Evolutionary conservation across 164 flowering plant genomes (phyloP), one percentile per base, ranked within the genome.

Genomic region (Umbilicus rupestris): DNA sequence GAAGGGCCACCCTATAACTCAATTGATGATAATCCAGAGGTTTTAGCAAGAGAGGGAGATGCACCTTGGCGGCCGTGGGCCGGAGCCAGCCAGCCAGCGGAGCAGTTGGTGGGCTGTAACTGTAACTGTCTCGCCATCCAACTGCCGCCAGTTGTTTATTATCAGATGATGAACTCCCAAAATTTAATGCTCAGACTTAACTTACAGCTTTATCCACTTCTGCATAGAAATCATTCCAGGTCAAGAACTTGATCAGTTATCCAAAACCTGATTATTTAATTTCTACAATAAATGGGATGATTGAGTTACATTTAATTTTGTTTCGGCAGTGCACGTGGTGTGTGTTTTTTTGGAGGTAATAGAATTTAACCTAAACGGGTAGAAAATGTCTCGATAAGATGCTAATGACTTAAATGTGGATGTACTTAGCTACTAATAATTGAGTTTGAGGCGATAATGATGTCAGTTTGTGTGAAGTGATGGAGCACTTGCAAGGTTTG

Each of bases 11-110:
- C 22, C 3, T n/a, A 20, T 8, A 11, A 11, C 19, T 11, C 19
- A 3, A 55, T 55, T 55, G 33, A 55, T 55, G 60, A 28, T 33
- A 55, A 12, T 26, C 60, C 33, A 14, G 35, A 3, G 19, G 33
- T 28, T 33, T 33, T 55, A 26, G 15, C 33, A 5, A 8, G 31
- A 28, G 33, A 55, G 60, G 58, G 60, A 55, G 60, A 28, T 28
- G 60, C 33, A 26, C 60, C 60, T 28, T 33, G 60, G 31, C 60
- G 33, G 60, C 33, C 14, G 57, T 50, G 57, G 57, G 57, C 57
- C 57, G 57, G 11, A 20, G 57, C 57, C 9, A 50, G 57, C 57
- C 57, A 50, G 31, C 19, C 33, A 55, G 33, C 29, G 15, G 60
- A 8, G 33, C 33, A 28, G 60, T 55, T 28, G 60, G 31, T 28